A percentile compares a stretch with the other conserved stretches of the same genome.
phyloP scores from a whole-genome alignment of 192 early-diverging fungal genomes.

The Coemansia sp. region DNA sequence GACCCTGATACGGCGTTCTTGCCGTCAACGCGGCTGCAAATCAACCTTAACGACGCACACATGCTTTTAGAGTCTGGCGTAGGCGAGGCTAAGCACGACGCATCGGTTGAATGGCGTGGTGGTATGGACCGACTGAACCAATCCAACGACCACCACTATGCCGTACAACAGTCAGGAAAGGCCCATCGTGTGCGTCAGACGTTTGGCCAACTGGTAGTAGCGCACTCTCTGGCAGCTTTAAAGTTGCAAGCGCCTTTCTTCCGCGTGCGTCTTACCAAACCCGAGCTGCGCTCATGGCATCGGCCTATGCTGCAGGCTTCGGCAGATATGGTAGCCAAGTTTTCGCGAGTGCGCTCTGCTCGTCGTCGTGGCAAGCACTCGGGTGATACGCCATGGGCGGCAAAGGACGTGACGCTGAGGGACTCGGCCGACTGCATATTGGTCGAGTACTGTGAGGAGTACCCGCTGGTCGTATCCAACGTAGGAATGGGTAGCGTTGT shows the following conservation, averaged over 20 bases:
- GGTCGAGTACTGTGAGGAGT: conserved; percentile 95
- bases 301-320: conserved; percentile 75
- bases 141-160: conserved; percentile 87
- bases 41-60: conserved; percentile 72
- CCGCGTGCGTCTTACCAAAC: conserved; percentile 76
- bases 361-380: conserved; percentile 73
- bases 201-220: conserved; percentile 77
- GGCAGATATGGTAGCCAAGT: conserved; percentile 58
- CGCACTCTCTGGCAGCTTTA: conserved; percentile 85
- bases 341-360: conserved; percentile 70
- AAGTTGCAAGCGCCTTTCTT: conserved; percentile 76
- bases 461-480: conserved; percentile 89
- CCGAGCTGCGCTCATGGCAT: conserved; percentile 86
- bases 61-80: conserved; percentile 65
- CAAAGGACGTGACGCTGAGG: conserved; percentile 86
- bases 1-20: conserved; percentile 60
- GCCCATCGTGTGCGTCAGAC: conserved; percentile 81
- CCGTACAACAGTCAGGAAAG: conserved; percentile 61
- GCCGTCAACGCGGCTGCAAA: conserved; percentile 57
- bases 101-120: conserved; percentile 43
- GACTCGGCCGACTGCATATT: conserved; percentile 81
- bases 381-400: conserved; percentile 69
- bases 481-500: conserved; percentile 93
- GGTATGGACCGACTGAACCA: conserved; percentile 79
- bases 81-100: conserved; percentile 61